Percentiles rank a stretch among this genome's conserved stretches.
These are phyloP conservation scores for Paramyrothecium sp. DNA, from an alignment of 2,329 filamentous ascomycete species.

Conservation along the genomic window DNA sequence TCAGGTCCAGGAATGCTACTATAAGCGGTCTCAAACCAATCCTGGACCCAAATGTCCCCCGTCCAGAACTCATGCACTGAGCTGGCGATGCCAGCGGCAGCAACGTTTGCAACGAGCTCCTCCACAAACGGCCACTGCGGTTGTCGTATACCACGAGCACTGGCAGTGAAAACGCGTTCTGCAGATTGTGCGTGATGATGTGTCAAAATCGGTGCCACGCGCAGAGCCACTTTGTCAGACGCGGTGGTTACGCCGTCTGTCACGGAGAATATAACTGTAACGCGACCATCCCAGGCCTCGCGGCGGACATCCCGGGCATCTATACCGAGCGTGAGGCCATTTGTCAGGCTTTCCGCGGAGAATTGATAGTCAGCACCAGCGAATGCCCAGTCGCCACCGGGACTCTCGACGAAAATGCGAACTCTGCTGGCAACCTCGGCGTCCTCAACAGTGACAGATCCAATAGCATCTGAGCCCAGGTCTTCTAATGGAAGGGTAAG, in stretches of 20 bases:
- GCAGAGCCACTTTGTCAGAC: slow-evolving; percentile 25
- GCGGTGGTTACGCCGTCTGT: slow-evolving; percentile 12
- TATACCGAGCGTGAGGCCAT: slow-evolving; percentile 29
- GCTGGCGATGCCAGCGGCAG: background rate
- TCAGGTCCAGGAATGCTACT: slow-evolving; percentile 34
- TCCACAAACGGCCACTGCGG: background rate
- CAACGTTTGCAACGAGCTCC: background rate
- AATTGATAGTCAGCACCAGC: slow-evolving; percentile 22
- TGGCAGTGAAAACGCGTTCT: slow-evolving; percentile 15
- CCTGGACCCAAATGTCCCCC: slow-evolving; percentile 35
- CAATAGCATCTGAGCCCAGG: slow-evolving; percentile 12
- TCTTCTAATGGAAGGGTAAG: slow-evolving; percentile 21
- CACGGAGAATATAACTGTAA: slow-evolving; percentile 26
- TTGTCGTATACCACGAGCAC: background rate
- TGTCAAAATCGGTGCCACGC: slow-evolving; percentile 30
- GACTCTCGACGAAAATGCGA: slow-evolving; percentile 21
- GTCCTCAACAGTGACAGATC: slow-evolving; percentile 9
- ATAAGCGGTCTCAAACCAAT: slow-evolving; percentile 37
- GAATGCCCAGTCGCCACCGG: slow-evolving; percentile 17
- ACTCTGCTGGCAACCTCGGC: slow-evolving; percentile 15
- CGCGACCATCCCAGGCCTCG: slow-evolving; percentile 22
- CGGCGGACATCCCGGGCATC: slow-evolving; percentile 28
- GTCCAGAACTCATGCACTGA: slow-evolving; percentile 6
- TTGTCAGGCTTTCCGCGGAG: slow-evolving; percentile 18
- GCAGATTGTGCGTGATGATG: slow-evolving; percentile 33